These are phyloP conservation scores for Sechiopsis laciniata DNA, from an alignment of 306 rosid genomes.

Conservation along the genomic window DNA sequence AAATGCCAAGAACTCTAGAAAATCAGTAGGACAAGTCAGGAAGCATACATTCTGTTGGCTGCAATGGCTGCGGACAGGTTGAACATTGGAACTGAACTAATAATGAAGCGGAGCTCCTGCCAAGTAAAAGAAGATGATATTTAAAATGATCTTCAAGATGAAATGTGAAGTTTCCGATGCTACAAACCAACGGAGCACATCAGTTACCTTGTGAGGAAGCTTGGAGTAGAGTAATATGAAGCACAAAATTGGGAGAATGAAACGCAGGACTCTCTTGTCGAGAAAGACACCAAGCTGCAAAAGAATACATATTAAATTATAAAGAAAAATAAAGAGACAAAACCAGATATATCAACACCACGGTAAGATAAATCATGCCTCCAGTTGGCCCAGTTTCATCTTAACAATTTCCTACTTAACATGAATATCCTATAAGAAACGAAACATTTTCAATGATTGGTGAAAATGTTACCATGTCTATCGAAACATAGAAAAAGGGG, in stretches of 20 bases:
- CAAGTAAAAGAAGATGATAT: conserved; percentile 25
- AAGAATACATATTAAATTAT: conserved; percentile 26
- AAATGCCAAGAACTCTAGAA: not conserved
- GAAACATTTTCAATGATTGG: too few species aligned
- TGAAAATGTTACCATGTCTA: too few species aligned
- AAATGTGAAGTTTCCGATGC: not conserved
- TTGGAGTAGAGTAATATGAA: conserved; percentile 78
- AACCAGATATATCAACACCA: not conserved
- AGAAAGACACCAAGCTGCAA: conserved; percentile 75
- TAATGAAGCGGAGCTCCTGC: conserved; percentile 94
- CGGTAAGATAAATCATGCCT: not conserved
- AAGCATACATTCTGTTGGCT: conserved; percentile 62
- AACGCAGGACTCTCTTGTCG: conserved; percentile 66
- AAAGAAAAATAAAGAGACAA: not conserved
- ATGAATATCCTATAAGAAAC: not conserved
- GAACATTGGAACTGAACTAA: conserved; percentile 79
- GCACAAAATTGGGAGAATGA: conserved; percentile 57
- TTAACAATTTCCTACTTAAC: not conserved
- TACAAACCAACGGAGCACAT: conserved; percentile 2
- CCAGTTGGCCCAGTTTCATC: not conserved
- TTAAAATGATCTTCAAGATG: not conserved
- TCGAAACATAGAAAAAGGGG: too few species aligned
- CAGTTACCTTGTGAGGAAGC: conserved; percentile 94
- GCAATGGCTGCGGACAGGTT: conserved; percentile 88
- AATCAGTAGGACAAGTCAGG: conserved; percentile 3